Evolutionary conservation across 1,284 basidiomycete genomes (phyloP).

Genomic region (Boletus austroedulis): DNA sequence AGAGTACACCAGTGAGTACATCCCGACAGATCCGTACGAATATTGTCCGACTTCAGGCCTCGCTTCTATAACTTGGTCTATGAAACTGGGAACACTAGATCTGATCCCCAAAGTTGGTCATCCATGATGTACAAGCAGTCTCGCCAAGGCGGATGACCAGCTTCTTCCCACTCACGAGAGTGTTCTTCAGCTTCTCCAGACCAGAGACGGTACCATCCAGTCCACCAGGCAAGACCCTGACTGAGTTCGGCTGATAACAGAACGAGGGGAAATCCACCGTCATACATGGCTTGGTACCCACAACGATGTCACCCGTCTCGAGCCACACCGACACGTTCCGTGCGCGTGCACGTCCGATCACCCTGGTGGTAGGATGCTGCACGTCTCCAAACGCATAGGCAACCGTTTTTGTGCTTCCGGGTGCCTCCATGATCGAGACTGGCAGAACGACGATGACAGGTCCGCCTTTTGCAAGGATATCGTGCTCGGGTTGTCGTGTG

Average conservation of each 20-base stretch:
- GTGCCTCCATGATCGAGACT: slow-evolving; percentile 7
- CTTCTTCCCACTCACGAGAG: slow-evolving; percentile 3
- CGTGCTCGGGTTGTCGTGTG: slow-evolving; percentile 26
- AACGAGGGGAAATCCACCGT: background rate
- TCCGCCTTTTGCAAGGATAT: slow-evolving; percentile 21
- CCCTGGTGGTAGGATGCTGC: slow-evolving; percentile 10
- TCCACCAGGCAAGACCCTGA: slow-evolving; percentile 25
- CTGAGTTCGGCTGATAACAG: slow-evolving; percentile 18
- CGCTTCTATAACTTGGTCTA: no score
- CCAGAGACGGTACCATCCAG: slow-evolving; percentile 1
- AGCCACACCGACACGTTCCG: slow-evolving; percentile 15
- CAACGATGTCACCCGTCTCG: slow-evolving; percentile 23
- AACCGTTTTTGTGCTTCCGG: slow-evolving; percentile 18
- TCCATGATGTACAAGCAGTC: no score
- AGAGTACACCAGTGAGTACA: no score
- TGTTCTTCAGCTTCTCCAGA: slow-evolving; percentile 9
- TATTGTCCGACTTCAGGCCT: no score
- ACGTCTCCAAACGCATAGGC: slow-evolving; percentile 11
- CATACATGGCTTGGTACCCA: slow-evolving; percentile 1
- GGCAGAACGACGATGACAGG: slow-evolving; percentile 9
- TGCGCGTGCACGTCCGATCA: slow-evolving; percentile 16
- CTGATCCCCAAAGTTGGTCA: no score
- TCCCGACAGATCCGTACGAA: no score
- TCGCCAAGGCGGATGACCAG: background rate
- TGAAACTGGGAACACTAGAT: no score